These are phyloP conservation scores for Pholiota adiposa DNA, from an alignment of 1,284 basidiomycete species.

Conservation along the genomic window DNA sequence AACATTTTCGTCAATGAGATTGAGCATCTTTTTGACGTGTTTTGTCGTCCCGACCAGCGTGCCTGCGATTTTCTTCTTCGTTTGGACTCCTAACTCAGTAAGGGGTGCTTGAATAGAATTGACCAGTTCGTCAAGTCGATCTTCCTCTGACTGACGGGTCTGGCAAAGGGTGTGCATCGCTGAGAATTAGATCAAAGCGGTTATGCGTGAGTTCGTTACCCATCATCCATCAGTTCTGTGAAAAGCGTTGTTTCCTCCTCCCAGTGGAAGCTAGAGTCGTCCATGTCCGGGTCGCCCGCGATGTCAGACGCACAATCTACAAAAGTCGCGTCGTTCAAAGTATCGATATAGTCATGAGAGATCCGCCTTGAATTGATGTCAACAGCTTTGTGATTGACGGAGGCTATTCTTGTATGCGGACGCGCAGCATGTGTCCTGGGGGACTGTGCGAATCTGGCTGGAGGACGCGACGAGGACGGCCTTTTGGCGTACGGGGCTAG, in stretches of 20 bases:
- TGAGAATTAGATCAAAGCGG: too few relatives aligned
- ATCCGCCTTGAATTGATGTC: neutral
- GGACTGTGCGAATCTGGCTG: conserved; percentile 8
- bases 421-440: conserved; percentile 10
- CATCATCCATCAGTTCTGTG: conserved; percentile 52
- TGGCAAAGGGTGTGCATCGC: conserved; percentile 25
- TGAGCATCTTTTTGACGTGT: conserved; percentile 49
- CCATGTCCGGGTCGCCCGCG: conserved; percentile 26
- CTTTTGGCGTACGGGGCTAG: conserved; percentile 13
- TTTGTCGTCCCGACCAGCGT: conserved; percentile 56
- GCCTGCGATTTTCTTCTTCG: conserved; percentile 55
- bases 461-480: conserved; percentile 13
- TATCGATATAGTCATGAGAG: conserved; percentile 5
- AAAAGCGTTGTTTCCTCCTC: conserved; percentile 60
- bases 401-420: conserved; percentile 4
- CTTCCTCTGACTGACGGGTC: conserved; percentile 31
- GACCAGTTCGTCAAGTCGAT: conserved; percentile 45
- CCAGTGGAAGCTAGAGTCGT: conserved; percentile 47
- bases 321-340: conserved; percentile 9
- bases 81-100: conserved; percentile 40
- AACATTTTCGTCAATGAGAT: conserved; percentile 47
- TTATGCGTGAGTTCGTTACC: conserved; percentile 32
- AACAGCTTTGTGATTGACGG: conserved; percentile 5
- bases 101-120: conserved; percentile 54
- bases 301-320: conserved; percentile 8